Conservation (phyloP, 768 basidiomycete species). For the Panus rudis region DNA sequence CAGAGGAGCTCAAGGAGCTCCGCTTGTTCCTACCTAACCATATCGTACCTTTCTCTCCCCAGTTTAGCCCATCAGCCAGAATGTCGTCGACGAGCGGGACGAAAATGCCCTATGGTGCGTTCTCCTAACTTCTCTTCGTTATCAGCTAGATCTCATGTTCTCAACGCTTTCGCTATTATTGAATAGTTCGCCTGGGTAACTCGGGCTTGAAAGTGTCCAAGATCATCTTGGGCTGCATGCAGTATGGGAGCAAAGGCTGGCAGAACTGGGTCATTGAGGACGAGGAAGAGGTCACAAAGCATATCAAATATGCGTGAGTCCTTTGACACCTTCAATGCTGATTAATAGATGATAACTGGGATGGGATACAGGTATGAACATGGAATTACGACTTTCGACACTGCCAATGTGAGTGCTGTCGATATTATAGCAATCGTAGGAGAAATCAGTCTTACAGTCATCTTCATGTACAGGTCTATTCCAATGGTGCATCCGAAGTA, state of each 20-base stretch:
- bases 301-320: constrained; percentile 37
- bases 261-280: constrained; percentile 30
- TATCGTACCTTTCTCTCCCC: too few species aligned
- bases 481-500: constrained; percentile 30
- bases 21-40: too few species aligned
- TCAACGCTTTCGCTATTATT: background rate
- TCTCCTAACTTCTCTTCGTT: background rate
- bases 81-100: background rate
- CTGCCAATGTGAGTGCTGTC: constrained; percentile 21
- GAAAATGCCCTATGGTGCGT: constrained; percentile 13
- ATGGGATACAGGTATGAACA: constrained; percentile 27
- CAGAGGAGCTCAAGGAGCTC: too few species aligned
- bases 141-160: background rate
- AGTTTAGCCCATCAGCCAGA: too few species aligned
- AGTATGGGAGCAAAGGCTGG: constrained; percentile 19
- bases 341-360: background rate
- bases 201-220: constrained; percentile 34
- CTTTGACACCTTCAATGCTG: background rate
- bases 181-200: constrained; percentile 34
- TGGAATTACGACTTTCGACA: constrained; percentile 36
- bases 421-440: too few species aligned
- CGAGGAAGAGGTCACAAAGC: constrained; percentile 28
- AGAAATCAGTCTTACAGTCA: too few species aligned
- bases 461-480: constrained; percentile 31
- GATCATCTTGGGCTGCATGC: constrained; percentile 27